Conservation (phyloP, 768 basidiomycete genomes). For the Tulasnella sp. region DNA sequence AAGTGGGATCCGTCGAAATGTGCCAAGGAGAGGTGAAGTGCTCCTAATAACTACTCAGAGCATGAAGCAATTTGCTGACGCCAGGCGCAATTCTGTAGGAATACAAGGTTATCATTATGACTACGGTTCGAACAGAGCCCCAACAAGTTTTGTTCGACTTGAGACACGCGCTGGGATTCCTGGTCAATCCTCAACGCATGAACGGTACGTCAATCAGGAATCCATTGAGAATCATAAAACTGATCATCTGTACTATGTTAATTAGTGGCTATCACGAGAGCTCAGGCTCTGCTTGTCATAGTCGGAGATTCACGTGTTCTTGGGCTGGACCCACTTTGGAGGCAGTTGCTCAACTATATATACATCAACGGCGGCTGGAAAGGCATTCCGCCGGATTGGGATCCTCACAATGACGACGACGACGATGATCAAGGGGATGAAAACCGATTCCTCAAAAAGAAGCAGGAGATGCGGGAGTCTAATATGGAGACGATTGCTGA, state of each 20-base stretch:
- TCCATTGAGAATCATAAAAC: no score
- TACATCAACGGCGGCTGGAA: slow-evolving; percentile 39
- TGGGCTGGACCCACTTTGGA: slow-evolving; percentile 47
- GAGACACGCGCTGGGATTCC: slow-evolving; percentile 5
- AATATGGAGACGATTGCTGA: no score
- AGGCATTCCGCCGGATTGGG: slow-evolving; percentile 24
- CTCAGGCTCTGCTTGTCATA: slow-evolving; percentile 47
- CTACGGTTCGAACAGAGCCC: neutral
- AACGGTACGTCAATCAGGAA: no score
- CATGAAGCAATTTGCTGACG: neutral
- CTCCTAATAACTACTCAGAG: neutral
- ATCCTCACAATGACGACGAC: neutral
- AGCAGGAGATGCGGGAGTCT: no score
- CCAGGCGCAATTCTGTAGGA: no score
- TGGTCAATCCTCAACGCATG: slow-evolving; percentile 11
- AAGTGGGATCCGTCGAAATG: slow-evolving; percentile 3
- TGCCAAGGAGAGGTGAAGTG: slow-evolving; percentile 1
- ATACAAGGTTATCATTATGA: slow-evolving; percentile 1
- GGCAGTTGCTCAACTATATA: slow-evolving; percentile 46
- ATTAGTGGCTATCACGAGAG: slow-evolving; percentile 50
- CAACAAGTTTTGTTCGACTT: neutral
- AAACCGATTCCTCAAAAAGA: no score
- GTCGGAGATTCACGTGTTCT: slow-evolving; percentile 49
- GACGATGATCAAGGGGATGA: neutral
- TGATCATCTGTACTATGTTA: no score